Evolutionary conservation across 1,139 yeast species (phyloP).

Genomic region (Blastobotrys proliferans): DNA sequence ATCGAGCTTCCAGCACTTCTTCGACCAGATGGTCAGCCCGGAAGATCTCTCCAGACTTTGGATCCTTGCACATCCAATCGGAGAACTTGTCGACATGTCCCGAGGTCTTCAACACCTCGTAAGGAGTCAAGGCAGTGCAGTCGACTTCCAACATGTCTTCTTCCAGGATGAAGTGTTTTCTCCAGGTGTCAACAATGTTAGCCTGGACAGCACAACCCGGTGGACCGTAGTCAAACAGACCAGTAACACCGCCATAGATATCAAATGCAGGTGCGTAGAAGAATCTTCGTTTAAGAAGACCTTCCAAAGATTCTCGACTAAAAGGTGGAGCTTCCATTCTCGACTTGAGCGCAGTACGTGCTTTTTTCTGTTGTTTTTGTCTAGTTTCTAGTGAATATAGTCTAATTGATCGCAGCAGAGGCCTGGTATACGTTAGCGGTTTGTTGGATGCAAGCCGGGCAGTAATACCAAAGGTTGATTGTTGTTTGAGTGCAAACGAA

Average conservation of each 20-base stretch:
- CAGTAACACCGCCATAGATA: conserved; percentile 97
- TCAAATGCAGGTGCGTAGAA: conserved; percentile 97
- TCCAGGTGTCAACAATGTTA: conserved; percentile 90
- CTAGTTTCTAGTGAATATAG: too few species aligned
- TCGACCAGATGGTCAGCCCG: conserved; percentile 98
- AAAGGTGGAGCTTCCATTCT: conserved; percentile 35
- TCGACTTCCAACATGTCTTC: conserved; percentile 99
- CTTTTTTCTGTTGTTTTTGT: too few species aligned
- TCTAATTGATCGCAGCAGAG: too few species aligned
- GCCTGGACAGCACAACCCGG: conserved; percentile 99
- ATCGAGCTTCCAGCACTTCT: conserved; percentile 91
- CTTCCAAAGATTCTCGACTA: conserved; percentile 82
- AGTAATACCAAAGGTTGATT: background rate
- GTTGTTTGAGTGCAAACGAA: too few species aligned
- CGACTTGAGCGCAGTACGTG: background rate
- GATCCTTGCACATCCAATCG: conserved; percentile 98
- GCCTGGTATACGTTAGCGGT: background rate
- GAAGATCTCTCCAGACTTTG: conserved; percentile 94
- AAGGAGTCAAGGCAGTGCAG: conserved; percentile 95
- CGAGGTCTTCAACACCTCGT: conserved; percentile 94
- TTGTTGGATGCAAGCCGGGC: background rate
- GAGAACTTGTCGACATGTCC: conserved; percentile 99
- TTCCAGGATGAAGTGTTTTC: conserved; percentile 94
- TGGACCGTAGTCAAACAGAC: conserved; percentile 97
- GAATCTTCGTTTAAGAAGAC: conserved; percentile 89